Percentiles rank a stretch among this genome's conserved stretches.
Conservation (phyloP, 768 basidiomycete genomes). For the Boletus vinaceobasis region DNA sequence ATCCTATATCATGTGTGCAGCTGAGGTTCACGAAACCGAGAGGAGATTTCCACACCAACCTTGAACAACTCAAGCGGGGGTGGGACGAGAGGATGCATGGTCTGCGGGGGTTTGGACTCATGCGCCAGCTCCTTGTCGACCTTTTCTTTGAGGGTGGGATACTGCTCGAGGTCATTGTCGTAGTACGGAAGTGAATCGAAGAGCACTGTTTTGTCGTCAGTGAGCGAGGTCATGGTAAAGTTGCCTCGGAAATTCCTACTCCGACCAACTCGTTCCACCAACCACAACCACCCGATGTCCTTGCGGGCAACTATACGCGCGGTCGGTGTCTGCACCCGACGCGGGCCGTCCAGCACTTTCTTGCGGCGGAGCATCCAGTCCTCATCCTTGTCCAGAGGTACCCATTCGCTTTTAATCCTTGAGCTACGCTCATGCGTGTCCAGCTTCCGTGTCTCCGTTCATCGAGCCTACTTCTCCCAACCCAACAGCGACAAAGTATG, state of each 20-base stretch:
- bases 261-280: slow-evolving; percentile 15
- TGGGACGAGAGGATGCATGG: slow-evolving; percentile 71
- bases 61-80: slow-evolving; percentile 62
- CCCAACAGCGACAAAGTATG: slow-evolving; percentile 69
- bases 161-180: slow-evolving; percentile 85
- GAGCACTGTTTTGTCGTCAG: slow-evolving; percentile 28
- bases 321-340: slow-evolving; percentile 38
- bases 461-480: slow-evolving; percentile 87
- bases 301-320: slow-evolving; percentile 44
- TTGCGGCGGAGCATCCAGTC: slow-evolving; percentile 46
- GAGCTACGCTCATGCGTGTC: slow-evolving; percentile 9
- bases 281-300: slow-evolving; percentile 34
- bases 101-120: slow-evolving; percentile 58
- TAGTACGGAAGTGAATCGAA: slow-evolving; percentile 93
- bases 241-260: slow-evolving; percentile 23
- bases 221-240: slow-evolving; percentile 26
- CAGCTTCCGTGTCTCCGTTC: slow-evolving; percentile 78
- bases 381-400: slow-evolving; percentile 49
- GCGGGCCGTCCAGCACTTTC: slow-evolving; percentile 23
- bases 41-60: slow-evolving; percentile 40
- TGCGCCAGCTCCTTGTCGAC: slow-evolving; percentile 74
- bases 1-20: slow-evolving; percentile 40
- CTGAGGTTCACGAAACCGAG: background rate
- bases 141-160: slow-evolving; percentile 65
- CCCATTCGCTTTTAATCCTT: background rate